Base-by-base conservation (phyloP, 805 yeast species). In the Starmera amethionina region DNA sequence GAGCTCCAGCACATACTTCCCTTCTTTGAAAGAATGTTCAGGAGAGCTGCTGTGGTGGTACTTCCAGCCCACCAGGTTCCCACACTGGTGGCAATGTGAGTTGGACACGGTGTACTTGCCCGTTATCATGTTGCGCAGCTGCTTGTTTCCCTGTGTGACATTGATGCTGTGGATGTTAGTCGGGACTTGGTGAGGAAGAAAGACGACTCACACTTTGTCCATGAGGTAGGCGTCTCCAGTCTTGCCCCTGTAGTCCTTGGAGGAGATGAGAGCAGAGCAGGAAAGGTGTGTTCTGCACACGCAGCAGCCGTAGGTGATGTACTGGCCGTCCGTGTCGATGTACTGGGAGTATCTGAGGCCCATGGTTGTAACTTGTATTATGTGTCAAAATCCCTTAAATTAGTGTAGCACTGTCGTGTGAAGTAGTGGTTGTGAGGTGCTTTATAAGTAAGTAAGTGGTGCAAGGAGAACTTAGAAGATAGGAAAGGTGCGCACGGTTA, bases 171-270 rank as follows among this genome's bases (percentile, higher is more conserved):
- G 32, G 8, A 12, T 38, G 39, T 27, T 30, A 38, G 32, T 39
- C 12, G n/a, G n/a, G n/a, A n/a, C n/a, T n/a, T n/a, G n/a, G n/a
- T n/a, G n/a, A n/a, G n/a, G n/a, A n/a, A n/a, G n/a, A n/a, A 13
- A 25, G 9, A 4, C 11, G 16, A 53, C 65, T 43, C 43, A 56
- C 51, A 75, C 77, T 36, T 64, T 59, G 36, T 67, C 64, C 54
- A 79, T 72, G 35, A 79, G 58, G 48, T 64, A 70, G 5, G 85
- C 85, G 40, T 68, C 72, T 0, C 86, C 85, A 1, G 75, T 66
- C 32, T 62, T 60, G 1, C 84, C 84, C n/a, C 67, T 56, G 52
- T 78, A 79, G 39, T 68, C 73, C 48, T 63, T 59, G 10, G 72
- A 66, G 36, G 63, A 42, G 29, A 68, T 58, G 42, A 63, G 58